Evolutionary conservation across 257 asterid genomes (phyloP), one percentile per base, ranked within the genome.

Genomic region (Plantago elongata): DNA sequence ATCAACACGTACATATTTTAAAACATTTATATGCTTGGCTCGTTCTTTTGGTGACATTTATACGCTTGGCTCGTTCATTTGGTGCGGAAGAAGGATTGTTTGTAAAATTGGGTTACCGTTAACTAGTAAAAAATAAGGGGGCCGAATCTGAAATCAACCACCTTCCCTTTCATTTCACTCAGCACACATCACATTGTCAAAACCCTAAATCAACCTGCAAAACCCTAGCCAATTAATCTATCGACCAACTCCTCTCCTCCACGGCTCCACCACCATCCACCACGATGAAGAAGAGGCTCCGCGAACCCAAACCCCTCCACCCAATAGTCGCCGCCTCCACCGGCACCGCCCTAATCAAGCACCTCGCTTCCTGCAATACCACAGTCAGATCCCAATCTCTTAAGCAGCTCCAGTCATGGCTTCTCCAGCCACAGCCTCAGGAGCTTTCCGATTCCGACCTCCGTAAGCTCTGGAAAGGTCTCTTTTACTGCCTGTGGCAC

Each of bases 401-500:
- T 51, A 77, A 76, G 61, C 83, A 79, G 16, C 78, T 88, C 37
- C 87, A 86, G 59, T 49, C 87, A 0, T 89, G 97, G 96, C 86
- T 34, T 5, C 40, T 89, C 40, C 66, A 74, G 11, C 57, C 87
- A 0, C 74, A 83, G 40, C 40, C 88, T 13, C 74, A 67, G 38
- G 70, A 74, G 62, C 74, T 89, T 40, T 54, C 87, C 14, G 87
- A 92, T 7, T 74, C 78, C 55, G 96, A 93, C 56, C 72, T 89
- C 76, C 80, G 74, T 71, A 89, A 84, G 81, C 71, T 93, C 3
- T 89, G 99, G 99, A 93, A 93, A 34, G 96, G 96, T 7, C 87
- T 93, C 6, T 93, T 93, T 51, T 93, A 89, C 71, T 89, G 95
- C 72, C 72, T 93, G 11, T 89, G 99, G 97, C 99, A 89, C 74